Conservation (phyloP, 176 grass and related monocot species). For the Cocos nucifera region DNA sequence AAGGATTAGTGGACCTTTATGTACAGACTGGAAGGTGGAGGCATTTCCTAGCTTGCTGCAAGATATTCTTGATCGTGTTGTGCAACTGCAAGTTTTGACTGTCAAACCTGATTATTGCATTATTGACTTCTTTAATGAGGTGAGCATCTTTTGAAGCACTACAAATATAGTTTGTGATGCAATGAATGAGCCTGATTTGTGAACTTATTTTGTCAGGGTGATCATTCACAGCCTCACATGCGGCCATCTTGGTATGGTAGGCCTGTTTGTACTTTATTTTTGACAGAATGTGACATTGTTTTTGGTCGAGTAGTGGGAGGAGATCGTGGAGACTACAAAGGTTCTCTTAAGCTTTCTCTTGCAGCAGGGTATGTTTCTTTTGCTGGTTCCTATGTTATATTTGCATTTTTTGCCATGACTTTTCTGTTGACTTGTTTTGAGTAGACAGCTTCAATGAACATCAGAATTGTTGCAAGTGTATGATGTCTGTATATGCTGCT, state of each 20-base stretch:
- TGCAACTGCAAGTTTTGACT: slow-evolving; percentile 48
- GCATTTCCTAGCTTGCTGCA: slow-evolving; percentile 55
- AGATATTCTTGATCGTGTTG: slow-evolving; percentile 63
- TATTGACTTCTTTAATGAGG: slow-evolving; percentile 83
- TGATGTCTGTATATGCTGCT: too few relatives aligned
- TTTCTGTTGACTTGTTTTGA: too few relatives aligned
- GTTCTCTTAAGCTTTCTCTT: slow-evolving; percentile 61
- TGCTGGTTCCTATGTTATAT: neutral
- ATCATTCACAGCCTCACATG: slow-evolving; percentile 37
- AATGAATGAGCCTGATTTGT: neutral
- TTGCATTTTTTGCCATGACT: too few relatives aligned
- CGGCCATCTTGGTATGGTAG: slow-evolving; percentile 74
- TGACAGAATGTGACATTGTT: slow-evolving; percentile 96
- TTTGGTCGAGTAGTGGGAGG: slow-evolving; percentile 58
- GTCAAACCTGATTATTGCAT: slow-evolving; percentile 91
- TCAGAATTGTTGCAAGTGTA: too few relatives aligned
- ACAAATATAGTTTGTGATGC: neutral
- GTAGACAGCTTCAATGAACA: too few relatives aligned
- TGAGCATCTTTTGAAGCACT: slow-evolving; percentile 16
- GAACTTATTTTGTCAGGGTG: slow-evolving; percentile 14
- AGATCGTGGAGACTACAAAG: slow-evolving; percentile 76
- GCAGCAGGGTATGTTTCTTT: slow-evolving; percentile 51
- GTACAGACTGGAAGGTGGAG: slow-evolving; percentile 63
- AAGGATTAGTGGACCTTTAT: neutral
- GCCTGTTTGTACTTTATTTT: slow-evolving; percentile 73